Conservation (phyloP, 768 basidiomycete genomes). For the Podaxis pistillaris region DNA sequence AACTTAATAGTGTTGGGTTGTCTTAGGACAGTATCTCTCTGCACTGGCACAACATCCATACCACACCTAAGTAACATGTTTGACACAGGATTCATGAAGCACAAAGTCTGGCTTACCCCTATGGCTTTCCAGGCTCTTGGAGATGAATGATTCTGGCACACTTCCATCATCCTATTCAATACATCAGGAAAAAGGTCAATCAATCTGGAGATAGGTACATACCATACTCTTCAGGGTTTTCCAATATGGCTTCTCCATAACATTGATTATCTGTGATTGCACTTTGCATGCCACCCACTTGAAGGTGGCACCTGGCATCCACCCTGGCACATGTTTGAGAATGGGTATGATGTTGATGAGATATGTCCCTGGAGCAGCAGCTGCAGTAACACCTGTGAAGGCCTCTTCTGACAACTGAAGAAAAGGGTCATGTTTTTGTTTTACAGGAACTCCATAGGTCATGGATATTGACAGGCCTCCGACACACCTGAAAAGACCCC, state of each 20-base stretch:
- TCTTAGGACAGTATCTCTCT: too few relatives aligned
- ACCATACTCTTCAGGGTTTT: constrained; percentile 2
- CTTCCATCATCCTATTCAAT: neutral
- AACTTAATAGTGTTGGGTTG: too few relatives aligned
- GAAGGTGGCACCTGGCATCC: constrained; percentile 16
- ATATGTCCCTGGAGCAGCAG: constrained; percentile 5
- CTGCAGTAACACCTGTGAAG: neutral
- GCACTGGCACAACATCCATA: too few relatives aligned
- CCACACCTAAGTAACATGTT: neutral
- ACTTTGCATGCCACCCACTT: neutral
- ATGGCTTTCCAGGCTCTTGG: neutral
- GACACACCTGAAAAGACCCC: neutral
- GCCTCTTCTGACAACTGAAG: constrained; percentile 5
- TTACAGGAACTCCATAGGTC: constrained; percentile 12
- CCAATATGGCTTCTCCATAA: neutral
- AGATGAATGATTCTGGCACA: neutral
- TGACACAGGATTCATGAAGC: neutral
- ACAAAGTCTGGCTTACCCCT: neutral
- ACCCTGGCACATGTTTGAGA: constrained; percentile 13
- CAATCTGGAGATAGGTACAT: neutral
- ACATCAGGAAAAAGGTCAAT: neutral
- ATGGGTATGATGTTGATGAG: constrained; percentile 7
- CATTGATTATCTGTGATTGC: neutral
- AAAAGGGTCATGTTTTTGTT: constrained; percentile 6
- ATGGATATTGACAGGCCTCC: constrained; percentile 13